Evolutionary conservation across 164 flowering plant genomes (phyloP).

Genomic region (Kalanchoe fedtschenkoi): DNA sequence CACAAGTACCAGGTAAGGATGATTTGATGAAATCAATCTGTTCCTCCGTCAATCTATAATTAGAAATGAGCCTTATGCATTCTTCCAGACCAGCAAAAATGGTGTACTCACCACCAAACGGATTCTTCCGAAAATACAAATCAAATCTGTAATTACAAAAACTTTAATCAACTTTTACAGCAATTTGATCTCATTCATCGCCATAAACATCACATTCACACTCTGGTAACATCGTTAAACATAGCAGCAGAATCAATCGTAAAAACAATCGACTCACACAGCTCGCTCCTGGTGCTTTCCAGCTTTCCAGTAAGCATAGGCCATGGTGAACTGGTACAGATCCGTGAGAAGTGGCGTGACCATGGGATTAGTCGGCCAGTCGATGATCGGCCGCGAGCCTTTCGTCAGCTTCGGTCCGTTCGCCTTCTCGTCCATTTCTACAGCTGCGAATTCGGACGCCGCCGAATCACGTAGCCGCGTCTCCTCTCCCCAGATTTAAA

Average conservation of each 20-base stretch:
- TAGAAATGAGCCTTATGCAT: slow-evolving; percentile 81
- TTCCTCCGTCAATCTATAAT: slow-evolving; percentile 68
- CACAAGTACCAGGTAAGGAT: slow-evolving; percentile 62
- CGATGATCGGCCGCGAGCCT: slow-evolving; percentile 8
- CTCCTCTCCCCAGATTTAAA: no score
- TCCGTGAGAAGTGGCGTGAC: slow-evolving; percentile 90
- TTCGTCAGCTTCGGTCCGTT: slow-evolving; percentile 4
- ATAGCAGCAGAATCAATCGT: neutral
- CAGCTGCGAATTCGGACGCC: no score
- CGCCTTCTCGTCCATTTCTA: neutral
- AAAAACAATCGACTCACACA: slow-evolving; percentile 32
- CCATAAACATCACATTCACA: neutral
- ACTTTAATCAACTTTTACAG: neutral
- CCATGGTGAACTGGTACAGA: slow-evolving; percentile 96
- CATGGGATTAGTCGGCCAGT: slow-evolving; percentile 90
- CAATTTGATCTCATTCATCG: no score
- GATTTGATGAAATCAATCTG: slow-evolving; percentile 58
- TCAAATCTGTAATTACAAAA: slow-evolving; percentile 61
- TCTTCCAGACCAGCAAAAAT: slow-evolving; percentile 94
- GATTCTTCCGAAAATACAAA: slow-evolving; percentile 85
- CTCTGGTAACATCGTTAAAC: no score
- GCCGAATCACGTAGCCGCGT: no score
- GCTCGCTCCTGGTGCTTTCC: slow-evolving; percentile 80
- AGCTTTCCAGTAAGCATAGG: slow-evolving; percentile 98
- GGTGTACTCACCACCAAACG: slow-evolving; percentile 97